Percentiles rank a stretch among this genome's conserved stretches.
These are phyloP conservation scores for Mangifera indica DNA, from an alignment of 345 rosid species.

Conservation along the genomic window DNA sequence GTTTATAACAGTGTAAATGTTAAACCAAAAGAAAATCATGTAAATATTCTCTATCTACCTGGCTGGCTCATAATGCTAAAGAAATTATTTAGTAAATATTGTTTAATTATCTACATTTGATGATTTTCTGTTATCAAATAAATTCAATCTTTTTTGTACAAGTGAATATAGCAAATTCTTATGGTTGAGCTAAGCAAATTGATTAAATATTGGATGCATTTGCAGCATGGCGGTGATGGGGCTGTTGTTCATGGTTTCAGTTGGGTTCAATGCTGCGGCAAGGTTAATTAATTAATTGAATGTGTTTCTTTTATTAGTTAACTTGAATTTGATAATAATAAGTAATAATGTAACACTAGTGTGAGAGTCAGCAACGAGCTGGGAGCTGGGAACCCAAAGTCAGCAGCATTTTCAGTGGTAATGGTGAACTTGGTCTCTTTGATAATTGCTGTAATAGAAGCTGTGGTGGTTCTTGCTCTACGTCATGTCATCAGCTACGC, in stretches of 20 bases:
- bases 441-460: slow-evolving; percentile 41
- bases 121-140: no score
- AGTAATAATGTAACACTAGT: slow-evolving; percentile 24
- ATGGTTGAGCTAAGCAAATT: no score
- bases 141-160: no score
- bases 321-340: background rate
- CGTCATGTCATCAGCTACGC: slow-evolving; percentile 54
- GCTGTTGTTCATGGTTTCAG: slow-evolving; percentile 67
- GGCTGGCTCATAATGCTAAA: no score
- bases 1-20: no score
- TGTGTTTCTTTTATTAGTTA: background rate
- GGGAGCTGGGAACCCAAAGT: slow-evolving; percentile 70
- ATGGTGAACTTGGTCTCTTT: slow-evolving; percentile 46
- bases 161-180: no score
- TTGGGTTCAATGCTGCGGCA: slow-evolving; percentile 90
- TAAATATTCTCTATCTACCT: no score
- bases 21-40: no score
- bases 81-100: no score
- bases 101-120: no score
- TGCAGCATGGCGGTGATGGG: slow-evolving; percentile 59
- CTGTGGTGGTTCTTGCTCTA: slow-evolving; percentile 36
- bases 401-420: slow-evolving; percentile 53
- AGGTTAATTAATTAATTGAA: slow-evolving; percentile 38
- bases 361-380: slow-evolving; percentile 72
- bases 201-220: background rate